Conservation (phyloP, 805 yeast species). For the Candida montana region DNA sequence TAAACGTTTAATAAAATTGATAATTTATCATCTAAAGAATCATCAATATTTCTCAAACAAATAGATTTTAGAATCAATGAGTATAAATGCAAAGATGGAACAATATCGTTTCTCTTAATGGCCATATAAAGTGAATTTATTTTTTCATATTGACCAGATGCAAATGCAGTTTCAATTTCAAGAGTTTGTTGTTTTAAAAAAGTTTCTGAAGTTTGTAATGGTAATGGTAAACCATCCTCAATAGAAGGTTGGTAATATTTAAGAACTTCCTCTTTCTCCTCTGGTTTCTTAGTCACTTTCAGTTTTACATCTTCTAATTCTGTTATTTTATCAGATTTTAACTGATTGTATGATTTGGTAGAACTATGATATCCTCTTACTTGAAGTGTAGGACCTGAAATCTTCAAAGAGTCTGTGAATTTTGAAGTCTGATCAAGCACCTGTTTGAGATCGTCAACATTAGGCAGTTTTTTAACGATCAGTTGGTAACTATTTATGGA, state of each 20-base stretch:
- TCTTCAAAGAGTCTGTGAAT: background rate
- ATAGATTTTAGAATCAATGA: slow-evolving; percentile 53
- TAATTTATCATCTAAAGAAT: slow-evolving; percentile 52
- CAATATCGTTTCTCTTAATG: slow-evolving; percentile 34
- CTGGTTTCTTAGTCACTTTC: slow-evolving; percentile 3
- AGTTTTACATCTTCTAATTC: slow-evolving; percentile 2
- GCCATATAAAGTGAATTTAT: slow-evolving; percentile 36
- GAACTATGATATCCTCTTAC: slow-evolving; percentile 6
- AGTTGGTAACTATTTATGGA: slow-evolving; percentile 16
- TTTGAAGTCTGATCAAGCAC: slow-evolving; percentile 3
- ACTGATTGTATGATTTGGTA: background rate
- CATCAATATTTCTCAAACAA: slow-evolving; percentile 42
- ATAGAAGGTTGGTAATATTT: slow-evolving; percentile 16
- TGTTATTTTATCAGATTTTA: slow-evolving; percentile 1
- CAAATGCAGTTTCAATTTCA: slow-evolving; percentile 27
- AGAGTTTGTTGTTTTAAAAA: slow-evolving; percentile 27
- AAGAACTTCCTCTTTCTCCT: slow-evolving; percentile 4
- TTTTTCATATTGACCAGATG: slow-evolving; percentile 27
- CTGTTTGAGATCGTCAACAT: slow-evolving; percentile 7
- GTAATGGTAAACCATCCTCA: slow-evolving; percentile 8
- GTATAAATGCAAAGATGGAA: slow-evolving; percentile 49
- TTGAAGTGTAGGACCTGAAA: slow-evolving; percentile 1
- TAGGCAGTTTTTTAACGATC: slow-evolving; percentile 13
- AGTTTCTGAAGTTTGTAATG: slow-evolving; percentile 23
- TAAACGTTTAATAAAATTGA: slow-evolving; percentile 61